Percentiles rank a stretch among this genome's conserved stretches.
phyloP scores from a whole-genome alignment of 768 basidiomycete genomes.

The Suillus bovinus region DNA sequence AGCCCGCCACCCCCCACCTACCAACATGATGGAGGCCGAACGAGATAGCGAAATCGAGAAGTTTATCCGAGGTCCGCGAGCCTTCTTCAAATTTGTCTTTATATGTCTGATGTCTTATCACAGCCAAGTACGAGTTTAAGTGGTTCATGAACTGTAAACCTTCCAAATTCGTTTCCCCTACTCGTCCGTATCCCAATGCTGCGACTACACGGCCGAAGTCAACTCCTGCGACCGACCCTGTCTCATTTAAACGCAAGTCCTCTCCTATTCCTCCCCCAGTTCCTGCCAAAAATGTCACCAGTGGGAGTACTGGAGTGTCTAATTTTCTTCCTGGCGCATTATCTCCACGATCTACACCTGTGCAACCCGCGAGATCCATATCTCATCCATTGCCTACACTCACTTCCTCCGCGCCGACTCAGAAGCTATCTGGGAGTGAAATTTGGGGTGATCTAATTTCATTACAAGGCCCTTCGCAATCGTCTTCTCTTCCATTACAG shows the following conservation, averaged over 20 bases:
- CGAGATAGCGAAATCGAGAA: slow-evolving; percentile 90
- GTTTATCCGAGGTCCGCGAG: slow-evolving; percentile 75
- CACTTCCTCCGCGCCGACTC: slow-evolving; percentile 14
- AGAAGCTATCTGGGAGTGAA: slow-evolving; percentile 29
- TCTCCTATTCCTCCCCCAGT: slow-evolving; percentile 29
- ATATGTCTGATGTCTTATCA: neutral
- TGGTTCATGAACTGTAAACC: slow-evolving; percentile 57
- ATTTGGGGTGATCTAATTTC: slow-evolving; percentile 64
- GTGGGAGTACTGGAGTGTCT: slow-evolving; percentile 13
- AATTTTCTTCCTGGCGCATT: slow-evolving; percentile 16
- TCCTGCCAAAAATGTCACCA: slow-evolving; percentile 27
- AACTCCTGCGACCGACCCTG: slow-evolving; percentile 16
- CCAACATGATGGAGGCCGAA: slow-evolving; percentile 74
- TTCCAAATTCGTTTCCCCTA: slow-evolving; percentile 44
- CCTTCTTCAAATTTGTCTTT: neutral
- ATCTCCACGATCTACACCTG: slow-evolving; percentile 4
- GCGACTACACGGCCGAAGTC: slow-evolving; percentile 19
- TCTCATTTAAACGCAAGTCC: slow-evolving; percentile 14
- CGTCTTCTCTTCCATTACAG: slow-evolving; percentile 51
- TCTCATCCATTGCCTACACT: slow-evolving; percentile 38
- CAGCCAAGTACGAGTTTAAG: slow-evolving; percentile 82
- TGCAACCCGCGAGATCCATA: slow-evolving; percentile 25
- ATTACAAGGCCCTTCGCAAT: slow-evolving; percentile 39
- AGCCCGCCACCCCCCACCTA: slow-evolving; percentile 75
- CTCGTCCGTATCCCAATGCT: slow-evolving; percentile 38